Evolutionary conservation across 306 rosid species (phyloP).

Genomic region (Lathyrus tuberosus): DNA sequence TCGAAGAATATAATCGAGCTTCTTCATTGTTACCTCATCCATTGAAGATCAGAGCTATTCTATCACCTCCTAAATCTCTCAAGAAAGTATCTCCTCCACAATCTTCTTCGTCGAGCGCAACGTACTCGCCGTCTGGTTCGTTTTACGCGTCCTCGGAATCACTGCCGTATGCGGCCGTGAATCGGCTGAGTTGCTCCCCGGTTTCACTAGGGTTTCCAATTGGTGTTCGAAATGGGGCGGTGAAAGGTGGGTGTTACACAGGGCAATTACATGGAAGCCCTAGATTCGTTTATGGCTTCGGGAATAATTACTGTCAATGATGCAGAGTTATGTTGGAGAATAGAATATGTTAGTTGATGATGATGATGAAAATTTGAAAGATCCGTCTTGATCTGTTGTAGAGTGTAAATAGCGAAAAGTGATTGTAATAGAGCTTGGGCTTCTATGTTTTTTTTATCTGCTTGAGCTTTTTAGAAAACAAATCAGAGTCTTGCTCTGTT

Average conservation of each 20-base stretch:
- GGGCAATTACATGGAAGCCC: conserved; percentile 45
- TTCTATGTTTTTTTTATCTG: neutral
- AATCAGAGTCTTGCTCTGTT: conserved; percentile 1
- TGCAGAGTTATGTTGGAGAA: neutral
- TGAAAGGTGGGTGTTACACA: conserved; percentile 33
- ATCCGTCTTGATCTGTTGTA: neutral
- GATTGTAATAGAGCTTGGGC: neutral
- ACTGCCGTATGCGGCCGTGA: conserved; percentile 30
- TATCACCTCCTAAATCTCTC: conserved; percentile 51
- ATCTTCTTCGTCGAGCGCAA: conserved; percentile 56
- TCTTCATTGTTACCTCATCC: conserved; percentile 49
- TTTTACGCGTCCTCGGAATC: conserved; percentile 40
- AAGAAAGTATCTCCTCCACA: conserved; percentile 59
- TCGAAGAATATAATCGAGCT: conserved; percentile 70
- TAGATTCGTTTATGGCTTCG: conserved; percentile 36
- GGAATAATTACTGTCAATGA: conserved; percentile 47
- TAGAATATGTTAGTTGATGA: neutral
- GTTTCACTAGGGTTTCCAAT: conserved; percentile 36
- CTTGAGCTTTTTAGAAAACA: neutral
- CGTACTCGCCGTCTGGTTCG: conserved; percentile 46
- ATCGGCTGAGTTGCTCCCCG: conserved; percentile 42
- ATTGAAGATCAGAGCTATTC: conserved; percentile 70
- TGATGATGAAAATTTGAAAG: neutral
- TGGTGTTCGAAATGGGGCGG: conserved; percentile 39
- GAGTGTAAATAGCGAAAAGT: neutral